phyloP scores from a whole-genome alignment of 768 basidiomycete genomes.

The Tulasnella sp. region DNA sequence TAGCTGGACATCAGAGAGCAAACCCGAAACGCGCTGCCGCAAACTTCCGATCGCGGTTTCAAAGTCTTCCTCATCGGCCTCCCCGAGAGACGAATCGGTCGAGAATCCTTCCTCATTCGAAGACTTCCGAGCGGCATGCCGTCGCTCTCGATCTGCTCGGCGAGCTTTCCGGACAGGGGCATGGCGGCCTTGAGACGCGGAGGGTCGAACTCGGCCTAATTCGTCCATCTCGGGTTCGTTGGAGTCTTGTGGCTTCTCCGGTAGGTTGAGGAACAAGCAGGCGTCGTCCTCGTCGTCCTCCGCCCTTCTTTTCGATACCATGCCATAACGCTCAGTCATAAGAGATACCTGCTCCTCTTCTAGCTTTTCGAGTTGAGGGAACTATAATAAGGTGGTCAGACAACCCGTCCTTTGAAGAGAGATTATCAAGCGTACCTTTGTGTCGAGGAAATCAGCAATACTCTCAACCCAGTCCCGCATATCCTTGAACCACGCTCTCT shows the following conservation, averaged over 20 bases:
- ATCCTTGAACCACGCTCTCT: conserved; percentile 70
- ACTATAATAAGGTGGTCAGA: conserved; percentile 39
- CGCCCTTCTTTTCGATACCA: conserved; percentile 59
- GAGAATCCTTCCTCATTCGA: conserved; percentile 70
- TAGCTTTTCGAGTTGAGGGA: conserved; percentile 65
- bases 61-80: conserved; percentile 65
- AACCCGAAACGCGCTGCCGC: conserved; percentile 40
- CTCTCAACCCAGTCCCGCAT: conserved; percentile 77
- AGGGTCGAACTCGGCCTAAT: conserved; percentile 44
- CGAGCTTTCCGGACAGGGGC: conserved; percentile 46
- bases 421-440: conserved; percentile 53
- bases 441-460: conserved; percentile 77
- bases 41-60: conserved; percentile 51
- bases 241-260: conserved; percentile 30
- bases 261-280: conserved; percentile 53
- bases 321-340: conserved; percentile 61
- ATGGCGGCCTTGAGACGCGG: conserved; percentile 36
- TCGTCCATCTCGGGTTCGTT: conserved; percentile 51
- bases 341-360: conserved; percentile 69
- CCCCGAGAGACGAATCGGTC: conserved; percentile 67
- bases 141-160: conserved; percentile 47
- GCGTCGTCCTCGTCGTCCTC: conserved; percentile 78
- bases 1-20: conserved; percentile 75
- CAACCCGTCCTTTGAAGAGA: neutral
- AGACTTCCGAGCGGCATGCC: conserved; percentile 36